Conservation (phyloP, 1,284 basidiomycete genomes). For the Cryptococcus sp. region DNA sequence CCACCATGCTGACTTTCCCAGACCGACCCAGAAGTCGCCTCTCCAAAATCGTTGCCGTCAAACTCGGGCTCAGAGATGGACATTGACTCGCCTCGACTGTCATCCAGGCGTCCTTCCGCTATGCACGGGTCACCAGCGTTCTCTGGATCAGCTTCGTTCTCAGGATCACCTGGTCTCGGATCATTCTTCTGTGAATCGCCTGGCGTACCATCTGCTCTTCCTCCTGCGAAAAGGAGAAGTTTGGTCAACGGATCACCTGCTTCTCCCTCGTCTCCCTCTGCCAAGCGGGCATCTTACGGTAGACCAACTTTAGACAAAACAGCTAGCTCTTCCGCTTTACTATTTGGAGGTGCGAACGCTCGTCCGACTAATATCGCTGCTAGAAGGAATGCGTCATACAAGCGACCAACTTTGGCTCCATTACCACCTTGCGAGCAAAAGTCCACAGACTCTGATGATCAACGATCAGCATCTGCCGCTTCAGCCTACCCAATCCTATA, state of each 20-base stretch:
- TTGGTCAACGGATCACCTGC: conserved; percentile 35
- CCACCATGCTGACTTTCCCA: neutral
- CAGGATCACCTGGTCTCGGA: conserved; percentile 38
- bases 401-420: conserved; percentile 29
- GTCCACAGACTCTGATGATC: neutral
- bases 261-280: conserved; percentile 42
- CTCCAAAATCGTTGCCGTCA: conserved; percentile 6
- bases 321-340: conserved; percentile 28
- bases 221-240: conserved; percentile 29
- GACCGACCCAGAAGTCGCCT: conserved; percentile 18
- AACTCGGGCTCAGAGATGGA: conserved; percentile 27
- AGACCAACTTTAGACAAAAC: conserved; percentile 27
- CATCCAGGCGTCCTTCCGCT: conserved; percentile 11
- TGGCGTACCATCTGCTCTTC: conserved; percentile 20
- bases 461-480: conserved; percentile 20
- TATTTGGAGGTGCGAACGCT: conserved; percentile 21
- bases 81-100: conserved; percentile 32
- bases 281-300: conserved; percentile 33
- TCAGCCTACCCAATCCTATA: conserved; percentile 42
- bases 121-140: conserved; percentile 18
- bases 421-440: conserved; percentile 1
- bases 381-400: conserved; percentile 22
- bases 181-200: conserved; percentile 45
- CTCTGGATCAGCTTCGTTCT: conserved; percentile 16
- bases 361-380: conserved; percentile 20